A percentile compares a stretch with the other conserved stretches of the same genome.
phyloP scores from a whole-genome alignment of 176 grass and related monocot species.

The Musa itinerans region DNA sequence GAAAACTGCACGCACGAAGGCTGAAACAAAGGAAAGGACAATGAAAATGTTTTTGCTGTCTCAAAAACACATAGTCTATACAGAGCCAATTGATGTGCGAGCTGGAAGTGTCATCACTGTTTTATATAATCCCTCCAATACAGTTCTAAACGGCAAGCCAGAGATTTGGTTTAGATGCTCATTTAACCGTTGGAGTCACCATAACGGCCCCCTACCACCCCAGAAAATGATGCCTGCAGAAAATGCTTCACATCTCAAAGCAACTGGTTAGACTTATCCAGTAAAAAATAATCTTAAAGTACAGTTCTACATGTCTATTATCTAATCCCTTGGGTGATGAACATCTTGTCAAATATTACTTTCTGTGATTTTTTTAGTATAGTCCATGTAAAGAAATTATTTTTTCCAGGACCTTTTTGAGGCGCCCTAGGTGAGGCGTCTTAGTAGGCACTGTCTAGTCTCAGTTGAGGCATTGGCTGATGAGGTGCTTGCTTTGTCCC shows the following conservation, averaged over 20 bases:
- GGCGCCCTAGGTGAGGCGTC: too few relatives aligned
- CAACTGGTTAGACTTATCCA: constrained; percentile 41
- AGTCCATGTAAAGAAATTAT: background rate
- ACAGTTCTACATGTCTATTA: background rate
- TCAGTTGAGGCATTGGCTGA: too few relatives aligned
- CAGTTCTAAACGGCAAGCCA: constrained; percentile 68
- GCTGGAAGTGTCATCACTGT: constrained; percentile 61
- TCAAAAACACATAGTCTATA: constrained; percentile 94
- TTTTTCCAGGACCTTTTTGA: too few relatives aligned
- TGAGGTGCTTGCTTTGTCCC: too few relatives aligned
- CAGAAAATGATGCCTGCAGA: constrained; percentile 67
- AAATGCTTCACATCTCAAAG: constrained; percentile 63
- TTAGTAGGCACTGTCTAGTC: too few relatives aligned
- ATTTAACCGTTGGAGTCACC: constrained; percentile 90
- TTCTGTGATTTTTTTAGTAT: background rate
- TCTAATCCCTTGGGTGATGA: background rate
- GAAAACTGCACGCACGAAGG: constrained; percentile 56
- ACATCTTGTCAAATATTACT: background rate
- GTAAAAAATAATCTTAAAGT: background rate
- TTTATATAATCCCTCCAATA: constrained; percentile 92
- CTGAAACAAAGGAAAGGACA: constrained; percentile 73
- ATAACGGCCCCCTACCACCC: constrained; percentile 56
- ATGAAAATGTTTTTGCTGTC: constrained; percentile 79
- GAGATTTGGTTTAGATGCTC: constrained; percentile 90
- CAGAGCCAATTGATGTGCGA: constrained; percentile 77